Evolutionary conservation across 2,329 filamentous ascomycete genomes (phyloP), one percentile per base, ranked within the genome.

Genomic region (Sclerotinia trifoliorum): DNA sequence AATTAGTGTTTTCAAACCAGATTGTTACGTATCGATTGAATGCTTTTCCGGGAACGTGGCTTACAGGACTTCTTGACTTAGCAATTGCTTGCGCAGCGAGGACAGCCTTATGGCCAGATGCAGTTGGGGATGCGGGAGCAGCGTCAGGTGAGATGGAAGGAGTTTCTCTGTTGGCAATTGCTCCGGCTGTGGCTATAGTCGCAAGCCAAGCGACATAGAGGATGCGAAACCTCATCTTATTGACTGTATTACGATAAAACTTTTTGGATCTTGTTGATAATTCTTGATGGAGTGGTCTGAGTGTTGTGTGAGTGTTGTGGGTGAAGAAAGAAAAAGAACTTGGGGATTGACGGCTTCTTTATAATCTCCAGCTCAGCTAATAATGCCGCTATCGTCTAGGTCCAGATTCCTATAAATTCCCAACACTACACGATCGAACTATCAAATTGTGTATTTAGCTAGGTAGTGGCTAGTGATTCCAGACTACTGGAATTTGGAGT

Each of bases 1-100:
- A 93, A 78, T 88, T 84, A 61, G 88, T 91, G 77, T 94, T 94
- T 81, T 94, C 91, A 60, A 93, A 83, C 88, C 89, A 94, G 78
- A 94, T 87, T 4, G n/a, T 68, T 88, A 85, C 67, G 87, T 87
- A 70, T 91, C 91, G 87, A 76, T 93, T 85, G 76, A 94, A 94
- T 0, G 84, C 87, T 76, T 89, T 87, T 70, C 92, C 92, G 76
- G 86, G 83, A 64, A 93, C 87, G 74, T 87, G 77, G 77, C 83
- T 88, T 44, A 84, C 86, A 2, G 88, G 86, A 70, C 85, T 87
- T 70, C 80, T 79, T 1, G 88, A 88, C 75, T 83, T 81, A 15
- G 87, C 87, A 1, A 85, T 89, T 10, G 87, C 87, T 64, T 82
- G 83, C 35, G 86, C 86, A 24, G 83, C 82, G 6, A 81, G 81